Evolutionary conservation across 768 basidiomycete species (phyloP), one percentile per base, ranked within the genome.

Genomic region (Xerocomellus intermedius): DNA sequence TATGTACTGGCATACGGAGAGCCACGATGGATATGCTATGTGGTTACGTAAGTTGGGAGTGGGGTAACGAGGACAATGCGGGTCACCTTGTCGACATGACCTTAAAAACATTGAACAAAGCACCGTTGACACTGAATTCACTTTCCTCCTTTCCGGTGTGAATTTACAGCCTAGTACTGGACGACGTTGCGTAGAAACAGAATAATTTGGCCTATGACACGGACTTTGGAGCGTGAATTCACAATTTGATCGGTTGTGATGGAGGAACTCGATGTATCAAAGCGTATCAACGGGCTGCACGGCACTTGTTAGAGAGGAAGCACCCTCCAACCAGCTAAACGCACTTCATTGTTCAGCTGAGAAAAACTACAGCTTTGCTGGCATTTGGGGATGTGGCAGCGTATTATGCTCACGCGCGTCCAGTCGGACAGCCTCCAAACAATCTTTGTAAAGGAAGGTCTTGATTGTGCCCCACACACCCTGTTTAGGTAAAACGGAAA

Each of bases 381-480:
- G 28, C 7, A 55, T 30, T 17, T n/a, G 22, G 32, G 52, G 50
- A n/a, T 16, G 48, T 7, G 53, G 50, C 12, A 53, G 38, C 13
- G 50, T 28, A 46, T 67, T 32, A 46, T 67, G 53, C 26, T 53
- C 45, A 21, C 55, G 52, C 10, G 59, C 56, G 46, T 65, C 64
- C 53, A 58, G 45, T 13, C 54, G 59, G 16, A 82, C 75, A 9
- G 64, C 62, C 46, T 80, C 72, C 48, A 88, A 65, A 17, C 79
- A 76, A 49, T 83, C 80, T 42, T 74, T 75, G 65, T 87, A 87
- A 8, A 89, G 58, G 58, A 82, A 79, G 21, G 64, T 64, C 84
- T 87, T 89, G 65, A 89, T 87, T 48, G 85, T 48, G 9, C 89
- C 89, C 84, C 85, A 91, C 17, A 82, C 87, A 13, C 87, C 87